Evolutionary conservation across 2,329 filamentous ascomycete species (phyloP), one percentile per base, ranked within the genome.

Genomic region (Apiospora rasikravindrae): DNA sequence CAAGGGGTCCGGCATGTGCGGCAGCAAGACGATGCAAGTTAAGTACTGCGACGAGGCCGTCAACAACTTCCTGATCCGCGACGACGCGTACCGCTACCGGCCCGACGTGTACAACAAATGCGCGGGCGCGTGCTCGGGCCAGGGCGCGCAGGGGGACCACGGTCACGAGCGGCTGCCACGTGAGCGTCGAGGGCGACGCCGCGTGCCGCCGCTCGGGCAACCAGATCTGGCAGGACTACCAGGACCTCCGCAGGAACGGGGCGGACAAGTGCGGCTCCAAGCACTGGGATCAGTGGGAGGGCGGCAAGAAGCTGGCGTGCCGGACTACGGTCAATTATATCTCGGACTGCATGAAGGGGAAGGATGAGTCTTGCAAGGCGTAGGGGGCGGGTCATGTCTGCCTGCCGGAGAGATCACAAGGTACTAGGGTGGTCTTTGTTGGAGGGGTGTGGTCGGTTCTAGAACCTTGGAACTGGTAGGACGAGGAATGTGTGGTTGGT

Each of bases 201-300:
- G 49, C 22, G 6, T 80, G 73, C 37, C 68, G 69, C 33, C 70
- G 72, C 49, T 69, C 71, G 11, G 73, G 73, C 68, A 73, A 73
- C 72, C 67, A 74, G 68, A 70, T 74, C 45, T 74, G 73, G 73
- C 40, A 29, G 16, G 73, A 73, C 37, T 74, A 74, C 69, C 73
- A 74, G 72, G 70, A 74, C 64, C 70, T 74, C 64, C 72, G 72
- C 0, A 66, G 26, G 16, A 73, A 69, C 64, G 68, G 68, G 40
- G 71, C 67, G 64, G 22, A 61, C 26, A 69, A 70, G 42, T 74
- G 73, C 68, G 73, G 73, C 4, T 51, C 61, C 33, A 74, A 74
- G 70, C 73, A 74, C 51, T 73, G 72, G 70, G 11, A 4, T 40
- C 29, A 37, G 29, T 37, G 19, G 29, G 26, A 14, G 4, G 68